Evolutionary conservation across 345 rosid genomes (phyloP).

Genomic region (Salix exigua): DNA sequence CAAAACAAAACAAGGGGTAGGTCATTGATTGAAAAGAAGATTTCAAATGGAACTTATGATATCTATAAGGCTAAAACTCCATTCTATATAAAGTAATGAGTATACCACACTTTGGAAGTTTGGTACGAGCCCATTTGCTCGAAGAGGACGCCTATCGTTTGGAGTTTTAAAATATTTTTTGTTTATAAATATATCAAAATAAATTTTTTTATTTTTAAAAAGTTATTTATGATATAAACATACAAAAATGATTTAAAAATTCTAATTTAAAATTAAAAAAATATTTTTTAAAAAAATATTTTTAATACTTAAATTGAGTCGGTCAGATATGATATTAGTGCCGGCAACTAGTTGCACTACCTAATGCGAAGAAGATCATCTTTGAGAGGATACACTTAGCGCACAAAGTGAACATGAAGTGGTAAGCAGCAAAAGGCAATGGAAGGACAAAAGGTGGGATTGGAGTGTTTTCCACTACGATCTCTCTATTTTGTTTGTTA

Average conservation of each 20-base stretch:
- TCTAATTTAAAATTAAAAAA: too few relatives aligned
- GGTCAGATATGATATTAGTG: rapidly evolving
- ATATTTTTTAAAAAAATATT: too few relatives aligned
- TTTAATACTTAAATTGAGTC: too few relatives aligned
- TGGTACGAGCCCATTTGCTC: too few relatives aligned
- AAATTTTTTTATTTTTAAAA: too few relatives aligned
- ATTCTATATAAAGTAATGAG: neutral
- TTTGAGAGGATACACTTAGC: neutral
- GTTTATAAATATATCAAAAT: too few relatives aligned
- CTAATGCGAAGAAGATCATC: neutral
- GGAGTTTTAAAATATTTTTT: too few relatives aligned
- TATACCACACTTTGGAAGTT: neutral
- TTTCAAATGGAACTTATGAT: neutral
- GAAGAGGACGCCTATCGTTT: too few relatives aligned
- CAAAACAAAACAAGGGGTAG: neutral
- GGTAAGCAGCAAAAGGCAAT: neutral
- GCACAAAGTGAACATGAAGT: neutral
- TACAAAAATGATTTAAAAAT: too few relatives aligned
- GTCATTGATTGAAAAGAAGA: neutral
- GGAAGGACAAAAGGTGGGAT: neutral
- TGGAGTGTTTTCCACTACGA: neutral
- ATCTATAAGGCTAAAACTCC: neutral
- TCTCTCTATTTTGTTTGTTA: neutral
- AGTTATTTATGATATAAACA: too few relatives aligned
- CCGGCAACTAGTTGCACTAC: too few relatives aligned